phyloP scores from a whole-genome alignment of 768 basidiomycete genomes.

The Thelephora aurantiotincta region DNA sequence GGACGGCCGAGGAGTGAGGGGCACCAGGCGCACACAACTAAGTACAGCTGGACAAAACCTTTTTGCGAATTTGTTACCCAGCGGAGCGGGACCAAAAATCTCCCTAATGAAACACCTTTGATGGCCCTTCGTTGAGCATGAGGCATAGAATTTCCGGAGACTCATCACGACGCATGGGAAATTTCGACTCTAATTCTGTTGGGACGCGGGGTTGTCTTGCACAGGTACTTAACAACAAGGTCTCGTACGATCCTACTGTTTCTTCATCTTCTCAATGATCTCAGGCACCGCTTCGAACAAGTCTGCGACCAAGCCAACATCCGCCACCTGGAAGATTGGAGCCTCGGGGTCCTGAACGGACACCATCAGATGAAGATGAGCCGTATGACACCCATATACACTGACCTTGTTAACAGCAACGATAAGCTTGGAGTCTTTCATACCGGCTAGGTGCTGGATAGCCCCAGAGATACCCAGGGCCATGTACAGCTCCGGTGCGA shows the following conservation, averaged over 20 bases:
- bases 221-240: no score
- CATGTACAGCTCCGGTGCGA: conserved; percentile 92
- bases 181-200: no score
- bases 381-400: neutral
- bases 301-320: conserved; percentile 88
- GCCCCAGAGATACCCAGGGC: conserved; percentile 97
- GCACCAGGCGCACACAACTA: no score
- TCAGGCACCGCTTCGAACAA: conserved; percentile 87
- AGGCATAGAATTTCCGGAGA: no score
- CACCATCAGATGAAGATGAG: neutral
- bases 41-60: no score
- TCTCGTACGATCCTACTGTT: neutral
- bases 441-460: conserved; percentile 96
- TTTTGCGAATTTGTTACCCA: no score
- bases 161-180: no score
- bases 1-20: no score
- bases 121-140: no score
- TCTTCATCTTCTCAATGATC: conserved; percentile 75
- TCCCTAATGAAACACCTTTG: no score
- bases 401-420: conserved; percentile 93
- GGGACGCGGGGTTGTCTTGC: no score
- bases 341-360: conserved; percentile 79
- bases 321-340: conserved; percentile 98
- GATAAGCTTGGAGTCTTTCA: conserved; percentile 98
- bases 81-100: no score